Conservation (phyloP, 441 rosid genomes). For the Brassica hybrid region DNA sequence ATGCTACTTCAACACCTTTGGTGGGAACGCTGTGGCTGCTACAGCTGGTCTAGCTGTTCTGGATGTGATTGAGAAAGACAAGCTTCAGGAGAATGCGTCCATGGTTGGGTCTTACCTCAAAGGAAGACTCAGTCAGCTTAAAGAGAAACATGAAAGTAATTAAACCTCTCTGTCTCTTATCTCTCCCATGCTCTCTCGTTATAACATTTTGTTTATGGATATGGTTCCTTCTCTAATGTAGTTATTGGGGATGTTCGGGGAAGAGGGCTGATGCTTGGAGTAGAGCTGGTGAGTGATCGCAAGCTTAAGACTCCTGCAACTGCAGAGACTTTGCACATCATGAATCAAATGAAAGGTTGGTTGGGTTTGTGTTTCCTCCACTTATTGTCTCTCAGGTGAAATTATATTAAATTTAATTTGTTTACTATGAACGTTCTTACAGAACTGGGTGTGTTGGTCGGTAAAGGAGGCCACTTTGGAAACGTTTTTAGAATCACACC, state of each 20-base stretch:
- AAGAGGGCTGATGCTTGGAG: slow-evolving; percentile 92
- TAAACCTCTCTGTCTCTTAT: background rate
- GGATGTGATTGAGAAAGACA: slow-evolving; percentile 94
- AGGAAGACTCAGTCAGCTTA: slow-evolving; percentile 67
- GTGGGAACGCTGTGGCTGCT: too few species aligned
- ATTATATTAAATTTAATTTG: background rate
- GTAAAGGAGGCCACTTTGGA: too few species aligned
- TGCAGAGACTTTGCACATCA: slow-evolving; percentile 69
- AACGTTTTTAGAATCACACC: slow-evolving; percentile 78
- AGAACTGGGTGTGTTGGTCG: too few species aligned
- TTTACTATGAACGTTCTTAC: too few species aligned
- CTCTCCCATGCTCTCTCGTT: background rate
- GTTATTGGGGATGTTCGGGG: slow-evolving; percentile 98
- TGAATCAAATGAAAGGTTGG: slow-evolving; percentile 93
- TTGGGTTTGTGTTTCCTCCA: background rate
- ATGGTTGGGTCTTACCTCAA: slow-evolving; percentile 82
- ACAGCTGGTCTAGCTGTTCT: too few species aligned
- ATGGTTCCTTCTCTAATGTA: slow-evolving; percentile 36
- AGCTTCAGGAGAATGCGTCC: slow-evolving; percentile 80
- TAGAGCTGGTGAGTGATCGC: slow-evolving; percentile 87
- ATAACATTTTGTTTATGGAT: slow-evolving; percentile 1
- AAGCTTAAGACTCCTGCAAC: slow-evolving; percentile 86
- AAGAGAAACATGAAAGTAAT: slow-evolving; percentile 81
- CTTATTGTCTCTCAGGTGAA: background rate
- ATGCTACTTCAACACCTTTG: too few species aligned